These are phyloP conservation scores for Solanum clarkiae DNA, from an alignment of 257 asterid species.

Conservation along the genomic window DNA sequence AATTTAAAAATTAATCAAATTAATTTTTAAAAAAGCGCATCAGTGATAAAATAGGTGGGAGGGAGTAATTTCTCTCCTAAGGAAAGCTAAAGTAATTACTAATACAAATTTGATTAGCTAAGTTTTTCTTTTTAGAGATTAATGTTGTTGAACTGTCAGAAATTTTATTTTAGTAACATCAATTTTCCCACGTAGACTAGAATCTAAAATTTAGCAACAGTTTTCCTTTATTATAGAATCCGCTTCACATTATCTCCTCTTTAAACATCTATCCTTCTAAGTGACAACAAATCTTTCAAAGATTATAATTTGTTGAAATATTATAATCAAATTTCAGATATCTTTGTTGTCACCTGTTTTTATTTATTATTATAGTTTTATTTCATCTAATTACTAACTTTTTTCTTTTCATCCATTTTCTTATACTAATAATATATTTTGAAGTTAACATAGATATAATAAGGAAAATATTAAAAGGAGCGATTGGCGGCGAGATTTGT, in stretches of 20 bases:
- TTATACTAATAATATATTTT: neutral
- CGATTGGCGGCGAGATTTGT: slow-evolving; percentile 47
- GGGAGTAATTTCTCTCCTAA: no score
- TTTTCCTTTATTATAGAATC: neutral
- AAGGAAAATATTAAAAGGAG: slow-evolving; percentile 10
- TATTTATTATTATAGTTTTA: neutral
- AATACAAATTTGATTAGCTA: neutral
- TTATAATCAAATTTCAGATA: neutral
- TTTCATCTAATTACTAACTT: neutral
- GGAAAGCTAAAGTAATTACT: neutral
- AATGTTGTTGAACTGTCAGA: neutral
- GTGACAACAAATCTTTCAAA: neutral
- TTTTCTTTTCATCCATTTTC: neutral
- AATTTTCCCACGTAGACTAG: neutral
- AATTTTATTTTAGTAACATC: neutral
- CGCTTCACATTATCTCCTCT: neutral
- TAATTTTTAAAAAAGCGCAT: no score
- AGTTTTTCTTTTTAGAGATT: neutral
- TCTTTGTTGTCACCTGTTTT: neutral
- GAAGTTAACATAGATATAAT: neutral
- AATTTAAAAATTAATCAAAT: no score
- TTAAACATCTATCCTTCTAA: neutral
- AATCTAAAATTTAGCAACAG: neutral
- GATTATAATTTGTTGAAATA: neutral
- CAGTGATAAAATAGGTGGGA: no score